Conservation (phyloP, 2,329 filamentous ascomycete genomes). For the Trichoderma guizhouense region DNA sequence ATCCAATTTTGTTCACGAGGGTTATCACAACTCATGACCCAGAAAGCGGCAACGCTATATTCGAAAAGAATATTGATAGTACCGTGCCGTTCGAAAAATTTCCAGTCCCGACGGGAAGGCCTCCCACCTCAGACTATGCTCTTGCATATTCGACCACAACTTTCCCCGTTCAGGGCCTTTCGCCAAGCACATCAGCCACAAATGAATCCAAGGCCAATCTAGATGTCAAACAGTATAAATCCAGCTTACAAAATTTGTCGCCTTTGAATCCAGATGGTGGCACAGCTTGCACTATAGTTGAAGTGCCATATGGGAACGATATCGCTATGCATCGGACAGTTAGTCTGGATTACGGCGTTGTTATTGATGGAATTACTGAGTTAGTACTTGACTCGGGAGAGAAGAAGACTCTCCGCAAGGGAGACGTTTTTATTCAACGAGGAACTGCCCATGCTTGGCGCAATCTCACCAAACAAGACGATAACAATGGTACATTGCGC, state of each 20-base stretch:
- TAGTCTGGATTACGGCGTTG: neutral
- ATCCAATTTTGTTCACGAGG: neutral
- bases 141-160: neutral
- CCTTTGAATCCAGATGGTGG: neutral
- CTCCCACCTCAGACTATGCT: neutral
- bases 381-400: neutral
- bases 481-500: neutral
- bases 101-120: neutral
- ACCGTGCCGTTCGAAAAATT: neutral
- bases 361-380: neutral
- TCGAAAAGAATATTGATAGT: neutral
- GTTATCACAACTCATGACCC: neutral
- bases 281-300: neutral
- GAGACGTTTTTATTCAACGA: neutral
- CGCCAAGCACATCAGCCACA: neutral
- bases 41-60: neutral
- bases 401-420: neutral
- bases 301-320: neutral
- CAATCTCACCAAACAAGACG: neutral
- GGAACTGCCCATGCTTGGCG: neutral
- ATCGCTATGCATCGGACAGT: neutral
- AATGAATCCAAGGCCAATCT: neutral
- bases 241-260: neutral
- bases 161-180: neutral
- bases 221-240: neutral